Evolutionary conservation across 2,329 filamentous ascomycete genomes (phyloP).

Genomic region (Ascochyta lentis): DNA sequence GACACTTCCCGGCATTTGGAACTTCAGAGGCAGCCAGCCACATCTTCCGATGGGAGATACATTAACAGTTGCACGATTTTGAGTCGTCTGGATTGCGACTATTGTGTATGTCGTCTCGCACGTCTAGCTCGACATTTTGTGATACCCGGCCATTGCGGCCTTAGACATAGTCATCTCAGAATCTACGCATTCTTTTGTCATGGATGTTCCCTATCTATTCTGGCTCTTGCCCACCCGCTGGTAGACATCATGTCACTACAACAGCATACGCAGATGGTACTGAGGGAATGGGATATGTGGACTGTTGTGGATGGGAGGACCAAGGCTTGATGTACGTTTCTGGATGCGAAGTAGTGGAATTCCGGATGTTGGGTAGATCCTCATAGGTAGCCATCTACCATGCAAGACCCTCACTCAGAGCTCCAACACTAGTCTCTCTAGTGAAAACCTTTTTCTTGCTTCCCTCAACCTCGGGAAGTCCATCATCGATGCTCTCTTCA

Average conservation of each 20-base stretch:
- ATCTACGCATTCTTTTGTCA: not conserved
- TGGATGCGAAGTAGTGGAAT: not conserved
- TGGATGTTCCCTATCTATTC: not conserved
- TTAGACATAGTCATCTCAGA: not conserved
- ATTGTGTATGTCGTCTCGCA: not conserved
- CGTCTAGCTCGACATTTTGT: not conserved
- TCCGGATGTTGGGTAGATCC: too few species aligned
- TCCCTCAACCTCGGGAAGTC: not conserved
- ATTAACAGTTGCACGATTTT: not conserved
- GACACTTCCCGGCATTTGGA: not conserved
- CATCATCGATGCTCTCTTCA: constrained; percentile 24
- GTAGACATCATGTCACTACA: too few species aligned
- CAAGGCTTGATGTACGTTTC: not conserved
- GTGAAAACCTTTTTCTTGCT: not conserved
- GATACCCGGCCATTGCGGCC: not conserved
- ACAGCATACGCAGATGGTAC: not conserved
- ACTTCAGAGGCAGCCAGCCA: not conserved
- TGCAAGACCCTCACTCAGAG: not conserved
- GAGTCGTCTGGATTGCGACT: not conserved
- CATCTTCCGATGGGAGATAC: not conserved
- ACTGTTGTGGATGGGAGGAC: not conserved
- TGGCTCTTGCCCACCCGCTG: not conserved
- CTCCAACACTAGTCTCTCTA: not conserved
- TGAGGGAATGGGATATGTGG: too few species aligned
- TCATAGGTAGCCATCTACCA: not conserved